Evolutionary conservation across 2,329 filamentous ascomycete species (phyloP), one percentile per base, ranked within the genome.

Genomic region (Helicocarpus griseus): DNA sequence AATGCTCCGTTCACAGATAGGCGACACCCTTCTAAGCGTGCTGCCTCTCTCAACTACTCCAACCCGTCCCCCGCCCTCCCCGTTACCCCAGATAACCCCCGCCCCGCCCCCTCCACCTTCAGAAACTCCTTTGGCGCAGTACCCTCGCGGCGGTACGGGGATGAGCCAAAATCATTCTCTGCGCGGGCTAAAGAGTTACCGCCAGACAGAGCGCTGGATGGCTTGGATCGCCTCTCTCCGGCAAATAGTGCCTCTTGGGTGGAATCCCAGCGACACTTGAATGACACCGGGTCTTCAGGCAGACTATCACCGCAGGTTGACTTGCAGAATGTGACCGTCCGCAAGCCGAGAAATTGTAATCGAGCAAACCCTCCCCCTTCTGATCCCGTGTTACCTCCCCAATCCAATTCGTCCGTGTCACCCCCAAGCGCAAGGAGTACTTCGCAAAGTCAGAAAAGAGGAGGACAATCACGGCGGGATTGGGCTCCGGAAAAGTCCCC

Each of bases 401-500:
- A 49, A 49, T 39, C 22, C 52, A 36, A 47, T 24, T 36, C 31
- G 3, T 36, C 45, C 11, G 19, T 47, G 6, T 47, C 45, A 24
- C 45, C 45, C 7, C 26, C 11, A 13, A 40, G 29, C 6, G 61
- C 43, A 65, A 63, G 5, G 53, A 58, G 17, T 63, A 56, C 29
- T 67, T 66, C 31, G 56, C 60, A 31, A 54, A 57, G 2, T 26
- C 29, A 48, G 17, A 54, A 29, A 40, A 53, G 48, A 21, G 48
- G 47, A 4, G 62, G 63, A 4, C 58, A 64, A 44, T 49, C 58
- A 36, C 63, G 68, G 56, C 62, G 66, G 53, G 74, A 77, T 51
- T 81, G 87, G 70, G 87, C 91, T 62, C 78, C 85, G 52, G 86
- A 94, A 65, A 82, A 87, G 61, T 97, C 91, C 56, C 93, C 94